Evolutionary conservation across 306 rosid genomes (phyloP), one percentile per base, ranked within the genome.

Genomic region (Benincasa hispida): DNA sequence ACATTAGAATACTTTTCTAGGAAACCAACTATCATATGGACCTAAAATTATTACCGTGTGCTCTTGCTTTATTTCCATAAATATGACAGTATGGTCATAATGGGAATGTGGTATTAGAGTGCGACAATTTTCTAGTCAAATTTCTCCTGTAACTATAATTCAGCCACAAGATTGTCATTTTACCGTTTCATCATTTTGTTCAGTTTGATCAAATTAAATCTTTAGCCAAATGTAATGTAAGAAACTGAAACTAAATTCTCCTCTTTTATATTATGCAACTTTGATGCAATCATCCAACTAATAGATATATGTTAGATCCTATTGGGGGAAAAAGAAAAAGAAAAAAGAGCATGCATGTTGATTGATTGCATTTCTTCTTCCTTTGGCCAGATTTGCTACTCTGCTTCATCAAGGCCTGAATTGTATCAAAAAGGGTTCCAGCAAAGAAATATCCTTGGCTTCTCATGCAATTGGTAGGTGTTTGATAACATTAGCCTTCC

Each of bases 401-500:
- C 81, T 94, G 79, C 83, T 94, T 79, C 97, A 94, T 67, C 97
- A 80, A 54, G 91, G 93, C 78, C 87, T 94, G 82, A 87, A 79
- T 89, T 91, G 89, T 72, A 70, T 94, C 24, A 94, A 90, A 88
- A 85, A 86, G 78, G 96, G 96, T 53, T 85, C 95, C 61, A 76
- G 89, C 27, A 89, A 78, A 77, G 98, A 94, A 87, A 89, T 94
- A 79, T 65, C 89, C 76, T 80, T 94, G 85, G 97, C 97, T 27
- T 87, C 89, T 82, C 97, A 78, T 82, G 90, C 84, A 75, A 86
- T 90, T 54, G 98, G 98, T 94, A 80, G 74, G 90, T 76, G 76
- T 30, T 75, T 17, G 57, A 48, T 86, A 25, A 27, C 72, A 75
- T 67, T 66, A 61, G 78, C 60, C 72, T 56, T 53, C 3, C n/a